Evolutionary conservation across 208 protist genomes (phyloP).

Genomic region (Acanthamoeba comandoni): DNA sequence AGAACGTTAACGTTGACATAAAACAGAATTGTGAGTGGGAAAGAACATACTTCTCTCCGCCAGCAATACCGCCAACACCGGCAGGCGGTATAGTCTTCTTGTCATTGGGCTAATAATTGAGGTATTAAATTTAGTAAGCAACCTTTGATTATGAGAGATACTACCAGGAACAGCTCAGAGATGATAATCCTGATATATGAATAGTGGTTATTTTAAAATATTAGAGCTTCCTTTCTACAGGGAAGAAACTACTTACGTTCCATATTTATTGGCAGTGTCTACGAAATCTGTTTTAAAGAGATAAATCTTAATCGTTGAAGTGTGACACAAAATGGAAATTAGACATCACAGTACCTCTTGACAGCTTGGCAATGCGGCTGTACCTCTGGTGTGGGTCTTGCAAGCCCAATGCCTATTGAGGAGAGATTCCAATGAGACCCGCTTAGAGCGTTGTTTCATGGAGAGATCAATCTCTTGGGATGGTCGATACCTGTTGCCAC

Average conservation of each 20-base stretch:
- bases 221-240: too few species aligned
- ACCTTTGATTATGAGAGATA: too few species aligned
- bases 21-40: not conserved
- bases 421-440: too few species aligned
- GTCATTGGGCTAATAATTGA: not conserved
- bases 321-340: not conserved
- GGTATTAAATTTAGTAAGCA: not conserved
- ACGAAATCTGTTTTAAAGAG: conserved; percentile 35
- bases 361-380: not conserved
- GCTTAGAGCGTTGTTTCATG: too few species aligned
- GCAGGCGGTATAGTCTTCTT: conserved; percentile 67
- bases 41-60: conserved; percentile 38
- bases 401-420: too few species aligned
- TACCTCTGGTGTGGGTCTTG: conserved; percentile 2
- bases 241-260: too few species aligned
- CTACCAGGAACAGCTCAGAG: conserved; percentile 58
- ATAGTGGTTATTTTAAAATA: too few species aligned
- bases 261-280: conserved; percentile 47
- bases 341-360: not conserved
- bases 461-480: too few species aligned
- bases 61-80: conserved; percentile 39
- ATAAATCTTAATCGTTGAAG: not conserved
- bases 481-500: too few species aligned
- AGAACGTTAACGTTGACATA: not conserved
- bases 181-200: conserved; percentile 59